Evolutionary conservation across 257 asterid species (phyloP).

Genomic region (Ligustrum vulgare): DNA sequence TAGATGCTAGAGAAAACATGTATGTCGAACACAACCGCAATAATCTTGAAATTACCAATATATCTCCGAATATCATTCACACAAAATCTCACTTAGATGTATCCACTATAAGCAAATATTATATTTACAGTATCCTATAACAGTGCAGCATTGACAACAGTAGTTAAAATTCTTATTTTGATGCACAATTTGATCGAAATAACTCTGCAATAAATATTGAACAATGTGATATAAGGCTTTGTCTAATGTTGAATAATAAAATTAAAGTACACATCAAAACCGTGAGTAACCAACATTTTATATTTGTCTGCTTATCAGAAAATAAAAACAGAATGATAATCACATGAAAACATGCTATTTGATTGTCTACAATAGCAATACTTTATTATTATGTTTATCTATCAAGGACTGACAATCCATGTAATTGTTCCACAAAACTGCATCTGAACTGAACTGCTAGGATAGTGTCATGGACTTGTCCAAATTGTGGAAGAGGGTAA

Average conservation of each 20-base stretch:
- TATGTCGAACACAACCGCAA: conserved; percentile 11
- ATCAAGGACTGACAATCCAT: neutral
- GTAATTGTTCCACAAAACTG: neutral
- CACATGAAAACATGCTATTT: neutral
- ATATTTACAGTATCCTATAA: neutral
- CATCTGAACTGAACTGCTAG: conserved; percentile 16
- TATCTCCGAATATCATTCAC: neutral
- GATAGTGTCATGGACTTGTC: neutral
- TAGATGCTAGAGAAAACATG: conserved; percentile 13
- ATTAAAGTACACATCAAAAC: neutral
- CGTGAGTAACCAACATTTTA: neutral
- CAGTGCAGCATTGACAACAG: neutral
- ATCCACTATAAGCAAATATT: conserved; percentile 1
- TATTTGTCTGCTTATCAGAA: neutral
- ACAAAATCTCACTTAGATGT: conserved; percentile 9
- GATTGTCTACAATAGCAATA: neutral
- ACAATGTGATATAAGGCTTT: neutral
- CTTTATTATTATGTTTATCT: neutral
- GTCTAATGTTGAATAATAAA: neutral
- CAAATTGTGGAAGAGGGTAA: neutral
- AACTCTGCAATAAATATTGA: neutral
- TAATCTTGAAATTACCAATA: neutral
- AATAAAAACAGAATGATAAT: neutral
- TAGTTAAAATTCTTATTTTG: neutral
- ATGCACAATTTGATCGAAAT: neutral